Base-by-base conservation (phyloP, 2,329 filamentous ascomycete species). In the Gnomoniopsis smithogilvyi region DNA sequence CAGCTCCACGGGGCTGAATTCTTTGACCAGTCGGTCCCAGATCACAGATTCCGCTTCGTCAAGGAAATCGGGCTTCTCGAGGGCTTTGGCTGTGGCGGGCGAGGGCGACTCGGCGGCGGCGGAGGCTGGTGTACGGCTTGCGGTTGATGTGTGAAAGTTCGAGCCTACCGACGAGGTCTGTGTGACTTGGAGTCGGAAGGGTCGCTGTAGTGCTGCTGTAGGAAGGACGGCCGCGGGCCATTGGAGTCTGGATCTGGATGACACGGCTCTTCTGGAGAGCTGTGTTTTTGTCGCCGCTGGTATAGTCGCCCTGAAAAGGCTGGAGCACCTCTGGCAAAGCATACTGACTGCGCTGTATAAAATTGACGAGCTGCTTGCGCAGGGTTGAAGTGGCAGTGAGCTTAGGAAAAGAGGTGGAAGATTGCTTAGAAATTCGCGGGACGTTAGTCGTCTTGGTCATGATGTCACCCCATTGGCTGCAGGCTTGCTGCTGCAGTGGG, bases 31-130 rank as follows among this genome's bases (percentile, higher is more conserved):
- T 52, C 78, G 74, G 59, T 82, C 78, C 75, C 83, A 88, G 66
- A 89, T 82, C 61, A 78, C 75, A 33, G 77, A 75, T 68, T 89
- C 86, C 69, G 82, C 81, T 2, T 77, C 76, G 68, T 82, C 74
- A 56, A 85, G 74, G 64, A 79, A 76, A 61, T 76, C 76, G 38
- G 82, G 82, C 61, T 80, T 80, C 57, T 76, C 70, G 62, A 68
- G 65, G 4, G 53, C 11, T 21, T 14, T 24, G 19, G 45, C 11
- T 22, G 45, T 24, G 10, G 64, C 64, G 6, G 53, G 24, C 12
- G 48, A 38, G 10, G 64, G 24, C 24, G 62, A 34, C 3, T 64
- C 46, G 19, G 63, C 26, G n/a, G 60, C 11, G n/a, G 69, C 72
- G 65, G 70, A 65, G 19, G 70, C 62, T 10, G 68, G 51, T 33